Base-by-base conservation (phyloP, 169 alveolate genomes). In the Eimeria zaria region DNA sequence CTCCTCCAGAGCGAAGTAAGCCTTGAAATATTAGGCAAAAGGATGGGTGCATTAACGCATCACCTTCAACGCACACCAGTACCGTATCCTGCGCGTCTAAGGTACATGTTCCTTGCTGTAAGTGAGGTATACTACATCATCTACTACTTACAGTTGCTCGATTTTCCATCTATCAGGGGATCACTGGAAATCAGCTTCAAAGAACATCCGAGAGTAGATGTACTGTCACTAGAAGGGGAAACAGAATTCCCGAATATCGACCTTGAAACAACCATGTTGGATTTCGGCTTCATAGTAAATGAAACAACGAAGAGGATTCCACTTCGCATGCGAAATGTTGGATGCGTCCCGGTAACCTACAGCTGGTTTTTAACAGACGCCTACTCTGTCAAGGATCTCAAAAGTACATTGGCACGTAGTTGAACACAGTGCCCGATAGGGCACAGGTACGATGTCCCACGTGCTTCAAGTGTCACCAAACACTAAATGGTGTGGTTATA, bases 181-280 rank as follows among this genome's bases (percentile, higher is more conserved):
- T 58, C 81, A 62, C 96, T 98, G 85, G 96, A 97, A 80, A 97
- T 98, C 58, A 96, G 98, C 16, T 99, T 98, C 97, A 97, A 96
- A 73, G 99, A 98, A 64, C 99, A 99, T 96, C 99, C 99, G 39
- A 99, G 98, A 96, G 98, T 98, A 90, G 99, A 99, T 91, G 97
- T 92, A 60, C 98, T 99, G 48, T 98, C 98, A 89, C 97, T 98
- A 73, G 95, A 98, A 36, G 99, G 99, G 1, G 99, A 98, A 95
- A 99, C 98, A 14, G 98, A 98, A 94, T 99, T 98, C 98, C 99
- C 99, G 1, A 98, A 98, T 78, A 90, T 99, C 33, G 97, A 97
- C 80, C 96, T 98, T 64, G 97, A 98, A 89, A 95, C 98, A 53
- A 97, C 97, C 44, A 97, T 96, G 39, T 95, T 98, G 94, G 99